Evolutionary conservation across 108 stramenopile genomes (phyloP).

Genomic region (Cyclotella sp.): DNA sequence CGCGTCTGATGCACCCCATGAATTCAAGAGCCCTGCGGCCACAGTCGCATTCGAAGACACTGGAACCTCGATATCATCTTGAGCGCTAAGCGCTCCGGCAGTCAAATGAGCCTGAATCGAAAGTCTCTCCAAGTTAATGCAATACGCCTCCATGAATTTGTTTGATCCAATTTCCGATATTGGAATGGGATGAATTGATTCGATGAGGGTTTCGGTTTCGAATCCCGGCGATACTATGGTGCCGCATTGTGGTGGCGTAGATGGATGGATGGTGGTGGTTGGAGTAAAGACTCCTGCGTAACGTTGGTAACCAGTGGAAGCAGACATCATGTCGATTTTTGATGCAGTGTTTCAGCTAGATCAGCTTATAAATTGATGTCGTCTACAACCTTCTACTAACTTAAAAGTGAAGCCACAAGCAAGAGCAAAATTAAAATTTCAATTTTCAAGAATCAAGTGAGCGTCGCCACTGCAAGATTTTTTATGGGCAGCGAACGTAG

Average conservation of each 20-base stretch:
- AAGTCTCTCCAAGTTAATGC: conserved; percentile 47
- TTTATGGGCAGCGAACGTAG: too few species aligned
- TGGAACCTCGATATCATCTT: not conserved
- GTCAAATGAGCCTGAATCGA: conserved; percentile 43
- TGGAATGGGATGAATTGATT: conserved; percentile 20
- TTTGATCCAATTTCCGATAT: conserved; percentile 27
- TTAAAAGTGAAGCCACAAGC: too few species aligned
- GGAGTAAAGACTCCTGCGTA: conserved; percentile 11
- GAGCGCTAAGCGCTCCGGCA: conserved; percentile 2
- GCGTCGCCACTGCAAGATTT: too few species aligned
- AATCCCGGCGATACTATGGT: conserved; percentile 36
- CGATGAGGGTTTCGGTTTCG: conserved; percentile 33
- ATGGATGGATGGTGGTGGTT: not conserved
- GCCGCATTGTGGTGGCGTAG: not conserved
- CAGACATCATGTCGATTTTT: not conserved
- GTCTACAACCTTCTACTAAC: too few species aligned
- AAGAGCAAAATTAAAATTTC: too few species aligned
- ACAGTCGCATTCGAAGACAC: not conserved
- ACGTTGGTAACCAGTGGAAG: not conserved
- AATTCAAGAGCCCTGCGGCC: not conserved
- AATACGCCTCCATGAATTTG: conserved; percentile 46
- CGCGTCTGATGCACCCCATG: conserved; percentile 2
- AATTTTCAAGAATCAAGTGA: too few species aligned
- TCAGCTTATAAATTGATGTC: not conserved
- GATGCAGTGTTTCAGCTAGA: too few species aligned